Evolutionary conservation across 1,284 basidiomycete genomes (phyloP), one percentile per base, ranked within the genome.

Genomic region (Jaminaea rosea): DNA sequence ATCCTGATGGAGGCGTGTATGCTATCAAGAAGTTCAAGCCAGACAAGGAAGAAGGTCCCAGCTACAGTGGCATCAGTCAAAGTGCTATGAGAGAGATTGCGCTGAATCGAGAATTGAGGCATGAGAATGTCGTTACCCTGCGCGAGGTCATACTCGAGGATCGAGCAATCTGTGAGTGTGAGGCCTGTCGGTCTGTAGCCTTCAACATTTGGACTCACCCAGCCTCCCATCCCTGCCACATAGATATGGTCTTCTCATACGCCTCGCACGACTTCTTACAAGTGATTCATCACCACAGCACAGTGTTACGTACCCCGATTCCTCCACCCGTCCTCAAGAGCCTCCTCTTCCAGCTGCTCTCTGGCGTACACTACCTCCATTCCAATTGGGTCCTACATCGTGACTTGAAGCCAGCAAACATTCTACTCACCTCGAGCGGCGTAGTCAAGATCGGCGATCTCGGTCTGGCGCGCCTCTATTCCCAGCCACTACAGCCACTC

Each of bases 1-100:
- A 23, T 5, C 28, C 7, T 15, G 62, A 60, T 32, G 47, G 45
- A 15, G 60, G 63, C 42, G 53, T 73, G 44, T 87, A 90, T 67
- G 94, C 93, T 3, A 97, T 98, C 78, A 99, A 99, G 78, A 99
- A 98, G 76, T 98, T 98, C 79, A 99, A 99, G 75, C 92, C 93
- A 0, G 94, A 98, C 79, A 97, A 97, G 47, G 71, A 73, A 28
- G 69, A 73, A 27, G 47, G 57, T 47, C 46, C 53, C 19, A 88
- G 87, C 0, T 98, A 96, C 74, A 94, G 91, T 7, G 94, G 94
- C 4, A 93, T 99, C 69, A 93, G 88, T 69, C 94, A 97, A 77
- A 92, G 88, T 75, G 94, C 92, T 15, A 88, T 92, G 68, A 80
- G 90, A 56, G 93, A 98, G 76, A 98, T 97, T 63, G 88, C 89